Evolutionary conservation across 2,329 filamentous ascomycete genomes (phyloP).

Genomic region (Penicillium sp.): DNA sequence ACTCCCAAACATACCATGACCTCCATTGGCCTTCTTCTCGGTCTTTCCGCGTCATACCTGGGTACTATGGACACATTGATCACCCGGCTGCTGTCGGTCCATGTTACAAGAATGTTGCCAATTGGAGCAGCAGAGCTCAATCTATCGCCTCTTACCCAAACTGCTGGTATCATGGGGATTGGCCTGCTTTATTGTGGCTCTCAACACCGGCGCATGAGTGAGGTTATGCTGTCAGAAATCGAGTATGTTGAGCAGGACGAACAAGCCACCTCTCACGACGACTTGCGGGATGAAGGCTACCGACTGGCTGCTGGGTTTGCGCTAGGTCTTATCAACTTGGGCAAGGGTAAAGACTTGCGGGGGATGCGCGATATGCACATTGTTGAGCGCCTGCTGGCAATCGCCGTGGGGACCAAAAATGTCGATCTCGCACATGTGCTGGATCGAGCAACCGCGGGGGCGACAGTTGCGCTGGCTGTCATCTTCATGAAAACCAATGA

Average conservation of each 20-base stretch:
- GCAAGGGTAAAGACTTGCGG: slow-evolving; percentile 81
- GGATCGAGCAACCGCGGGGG: slow-evolving; percentile 90
- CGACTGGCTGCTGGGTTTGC: slow-evolving; percentile 90
- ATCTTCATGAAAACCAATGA: slow-evolving; percentile 98
- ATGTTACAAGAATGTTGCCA: slow-evolving; percentile 92
- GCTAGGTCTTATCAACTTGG: slow-evolving; percentile 90
- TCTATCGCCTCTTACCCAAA: slow-evolving; percentile 87
- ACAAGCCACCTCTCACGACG: slow-evolving; percentile 64
- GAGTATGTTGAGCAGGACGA: slow-evolving; percentile 84
- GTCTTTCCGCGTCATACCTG: slow-evolving; percentile 87
- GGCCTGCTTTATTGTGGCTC: slow-evolving; percentile 91
- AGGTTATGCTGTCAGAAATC: slow-evolving; percentile 97
- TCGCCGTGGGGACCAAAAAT: slow-evolving; percentile 86
- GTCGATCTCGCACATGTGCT: slow-evolving; percentile 90
- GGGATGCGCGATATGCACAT: slow-evolving; percentile 92
- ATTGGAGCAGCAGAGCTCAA: slow-evolving; percentile 92
- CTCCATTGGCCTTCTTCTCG: slow-evolving; percentile 89
- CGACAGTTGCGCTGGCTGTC: slow-evolving; percentile 82
- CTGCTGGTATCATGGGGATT: slow-evolving; percentile 95
- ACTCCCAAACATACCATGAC: slow-evolving; percentile 99
- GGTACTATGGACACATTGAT: slow-evolving; percentile 97
- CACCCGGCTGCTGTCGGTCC: slow-evolving; percentile 87
- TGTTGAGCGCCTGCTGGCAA: slow-evolving; percentile 78
- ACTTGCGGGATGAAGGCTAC: slow-evolving; percentile 91
- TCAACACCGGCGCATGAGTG: slow-evolving; percentile 96